These are phyloP conservation scores for Pythium monospermum DNA, from an alignment of 352 stramenopile species.

Conservation along the genomic window DNA sequence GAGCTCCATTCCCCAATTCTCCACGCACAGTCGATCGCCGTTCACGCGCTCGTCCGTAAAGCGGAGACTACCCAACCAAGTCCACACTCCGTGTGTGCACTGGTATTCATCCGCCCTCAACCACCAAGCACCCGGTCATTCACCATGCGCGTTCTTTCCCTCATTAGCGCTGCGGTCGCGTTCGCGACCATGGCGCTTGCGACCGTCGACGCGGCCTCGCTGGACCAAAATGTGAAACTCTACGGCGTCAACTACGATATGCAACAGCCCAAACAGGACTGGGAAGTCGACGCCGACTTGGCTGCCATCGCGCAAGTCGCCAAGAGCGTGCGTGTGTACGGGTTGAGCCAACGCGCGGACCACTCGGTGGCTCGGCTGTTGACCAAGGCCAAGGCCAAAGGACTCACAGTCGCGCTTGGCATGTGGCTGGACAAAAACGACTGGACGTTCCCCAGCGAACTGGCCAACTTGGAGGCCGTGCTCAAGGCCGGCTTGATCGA, in stretches of 20 bases:
- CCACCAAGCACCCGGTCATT: not conserved
- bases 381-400: conserved; percentile 34
- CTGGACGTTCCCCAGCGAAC: conserved; percentile 46
- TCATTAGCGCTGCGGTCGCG: conserved; percentile 2
- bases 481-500: conserved; percentile 40
- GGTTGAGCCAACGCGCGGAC: conserved; percentile 48
- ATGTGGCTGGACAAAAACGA: conserved; percentile 52
- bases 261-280: conserved; percentile 38
- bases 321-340: conserved; percentile 68
- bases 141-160: conserved; percentile 16
- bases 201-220: conserved; percentile 13
- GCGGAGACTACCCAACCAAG: not conserved
- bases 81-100: not conserved
- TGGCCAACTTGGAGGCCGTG: conserved; percentile 32
- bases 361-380: conserved; percentile 37
- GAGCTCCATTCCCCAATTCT: conserved; percentile 20
- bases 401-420: conserved; percentile 51
- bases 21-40: no score
- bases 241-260: conserved; percentile 80
- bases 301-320: conserved; percentile 32
- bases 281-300: conserved; percentile 60
- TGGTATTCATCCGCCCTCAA: no score
- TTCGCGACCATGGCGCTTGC: conserved; percentile 4
- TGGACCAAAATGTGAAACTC: conserved; percentile 42
- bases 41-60: not conserved